These are phyloP conservation scores for Sporothrix euskadiensis DNA, from an alignment of 2,329 filamentous ascomycete species.

Conservation along the genomic window DNA sequence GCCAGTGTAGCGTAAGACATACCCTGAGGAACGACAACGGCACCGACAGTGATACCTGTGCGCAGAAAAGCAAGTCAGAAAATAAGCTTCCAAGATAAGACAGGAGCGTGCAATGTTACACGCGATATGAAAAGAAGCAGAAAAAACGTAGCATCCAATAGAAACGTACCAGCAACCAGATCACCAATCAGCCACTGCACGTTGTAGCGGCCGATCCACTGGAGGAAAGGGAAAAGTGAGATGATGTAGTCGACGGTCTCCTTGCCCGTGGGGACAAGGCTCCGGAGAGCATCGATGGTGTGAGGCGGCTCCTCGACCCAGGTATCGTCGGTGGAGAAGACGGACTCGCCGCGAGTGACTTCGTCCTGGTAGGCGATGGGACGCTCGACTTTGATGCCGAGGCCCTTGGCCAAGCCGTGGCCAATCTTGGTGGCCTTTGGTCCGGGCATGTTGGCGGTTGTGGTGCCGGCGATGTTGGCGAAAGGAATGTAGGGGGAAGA, in stretches of 20 bases:
- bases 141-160: slow-evolving; percentile 25
- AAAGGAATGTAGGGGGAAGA: background rate
- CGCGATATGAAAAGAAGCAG: background rate
- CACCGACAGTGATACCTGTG: slow-evolving; percentile 56
- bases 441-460: slow-evolving; percentile 27
- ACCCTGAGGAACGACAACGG: slow-evolving; percentile 84
- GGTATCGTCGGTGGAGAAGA: slow-evolving; percentile 69
- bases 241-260: slow-evolving; percentile 62
- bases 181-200: slow-evolving; percentile 85
- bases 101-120: background rate
- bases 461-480: background rate
- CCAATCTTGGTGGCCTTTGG: slow-evolving; percentile 59
- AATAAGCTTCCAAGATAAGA: background rate
- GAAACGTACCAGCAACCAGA: slow-evolving; percentile 72
- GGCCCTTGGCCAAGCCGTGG: slow-evolving; percentile 71
- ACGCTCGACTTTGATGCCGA: slow-evolving; percentile 79
- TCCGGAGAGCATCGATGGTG: slow-evolving; percentile 67
- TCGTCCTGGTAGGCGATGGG: slow-evolving; percentile 61
- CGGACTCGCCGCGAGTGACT: slow-evolving; percentile 74
- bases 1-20: slow-evolving; percentile 94
- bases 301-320: slow-evolving; percentile 84
- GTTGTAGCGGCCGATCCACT: slow-evolving; percentile 92
- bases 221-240: slow-evolving; percentile 80
- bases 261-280: slow-evolving; percentile 59
- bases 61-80: background rate